phyloP scores from a whole-genome alignment of 371 early-diverging fungal species.

The Massospora cicadina region DNA sequence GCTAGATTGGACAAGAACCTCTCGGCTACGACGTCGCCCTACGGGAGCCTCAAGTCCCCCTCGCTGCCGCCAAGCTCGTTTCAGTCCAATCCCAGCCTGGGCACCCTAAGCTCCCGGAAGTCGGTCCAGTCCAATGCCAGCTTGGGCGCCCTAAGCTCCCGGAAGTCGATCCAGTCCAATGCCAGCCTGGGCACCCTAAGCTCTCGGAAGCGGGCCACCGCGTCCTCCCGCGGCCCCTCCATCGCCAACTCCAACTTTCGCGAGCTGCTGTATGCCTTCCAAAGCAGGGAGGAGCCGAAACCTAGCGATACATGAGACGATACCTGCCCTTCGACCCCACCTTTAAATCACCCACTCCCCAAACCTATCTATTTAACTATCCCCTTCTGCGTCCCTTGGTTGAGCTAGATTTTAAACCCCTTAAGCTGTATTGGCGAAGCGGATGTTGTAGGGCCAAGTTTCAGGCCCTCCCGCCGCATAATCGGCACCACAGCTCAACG shows the following conservation, averaged over 20 bases:
- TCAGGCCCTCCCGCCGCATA: too few relatives aligned
- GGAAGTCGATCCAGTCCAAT: background rate
- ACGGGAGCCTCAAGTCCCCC: conserved; percentile 3
- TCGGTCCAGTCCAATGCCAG: background rate
- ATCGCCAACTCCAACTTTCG: conserved; percentile 10
- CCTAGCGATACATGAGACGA: too few relatives aligned
- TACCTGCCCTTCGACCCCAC: too few relatives aligned
- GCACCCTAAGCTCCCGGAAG: background rate
- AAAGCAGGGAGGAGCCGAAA: background rate
- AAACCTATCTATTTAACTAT: too few relatives aligned
- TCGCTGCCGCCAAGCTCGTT: background rate
- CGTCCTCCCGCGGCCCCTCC: background rate
- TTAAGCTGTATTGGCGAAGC: too few relatives aligned
- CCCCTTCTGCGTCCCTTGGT: too few relatives aligned
- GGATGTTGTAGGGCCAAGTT: too few relatives aligned
- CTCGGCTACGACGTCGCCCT: background rate
- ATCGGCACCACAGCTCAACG: too few relatives aligned
- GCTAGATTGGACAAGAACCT: conserved; percentile 14
- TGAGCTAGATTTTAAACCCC: too few relatives aligned
- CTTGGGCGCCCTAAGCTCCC: background rate
- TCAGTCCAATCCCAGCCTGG: background rate
- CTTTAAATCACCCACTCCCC: too few relatives aligned
- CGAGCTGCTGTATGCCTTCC: background rate
- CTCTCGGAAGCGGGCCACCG: background rate
- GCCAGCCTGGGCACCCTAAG: background rate